Evolutionary conservation across 306 rosid genomes (phyloP).

Genomic region (Cicer cuneatum): DNA sequence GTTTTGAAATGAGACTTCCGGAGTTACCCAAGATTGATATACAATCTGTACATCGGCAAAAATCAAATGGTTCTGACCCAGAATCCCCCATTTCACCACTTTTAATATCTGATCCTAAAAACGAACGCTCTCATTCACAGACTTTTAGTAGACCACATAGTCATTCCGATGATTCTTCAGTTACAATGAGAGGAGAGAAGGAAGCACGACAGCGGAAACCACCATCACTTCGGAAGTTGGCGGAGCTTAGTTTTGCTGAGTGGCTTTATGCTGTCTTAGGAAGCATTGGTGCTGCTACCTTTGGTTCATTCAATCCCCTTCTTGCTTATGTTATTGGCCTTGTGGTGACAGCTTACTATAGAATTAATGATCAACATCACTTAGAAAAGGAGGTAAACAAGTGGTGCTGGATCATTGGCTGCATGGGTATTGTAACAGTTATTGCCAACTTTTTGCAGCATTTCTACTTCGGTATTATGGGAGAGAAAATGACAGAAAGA

Average conservation of each 20-base stretch:
- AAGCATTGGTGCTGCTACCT: slow-evolving; percentile 94
- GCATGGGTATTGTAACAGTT: slow-evolving; percentile 97
- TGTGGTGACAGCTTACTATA: slow-evolving; percentile 87
- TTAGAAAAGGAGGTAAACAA: slow-evolving; percentile 65
- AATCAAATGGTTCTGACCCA: slow-evolving; percentile 84
- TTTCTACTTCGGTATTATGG: slow-evolving; percentile 98
- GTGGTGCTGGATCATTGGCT: slow-evolving; percentile 92
- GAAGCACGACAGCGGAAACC: slow-evolving; percentile 60
- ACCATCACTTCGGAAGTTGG: slow-evolving; percentile 88
- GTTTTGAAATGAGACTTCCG: slow-evolving; percentile 93
- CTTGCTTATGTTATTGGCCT: slow-evolving; percentile 93
- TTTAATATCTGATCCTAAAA: slow-evolving; percentile 92
- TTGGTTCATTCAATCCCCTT: slow-evolving; percentile 98
- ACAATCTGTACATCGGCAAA: slow-evolving; percentile 68
- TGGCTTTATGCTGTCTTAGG: slow-evolving; percentile 98
- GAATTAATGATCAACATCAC: slow-evolving; percentile 47
- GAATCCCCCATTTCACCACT: slow-evolving; percentile 97
- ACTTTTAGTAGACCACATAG: slow-evolving; percentile 91
- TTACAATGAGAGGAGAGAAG: slow-evolving; percentile 55
- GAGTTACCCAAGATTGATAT: slow-evolving; percentile 93
- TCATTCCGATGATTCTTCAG: slow-evolving; percentile 71
- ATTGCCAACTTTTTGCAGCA: slow-evolving; percentile 98
- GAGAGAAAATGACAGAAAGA: slow-evolving; percentile 99
- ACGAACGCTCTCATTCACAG: slow-evolving; percentile 96
- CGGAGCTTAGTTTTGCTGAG: slow-evolving; percentile 86